Percentiles rank a stretch among this genome's conserved stretches.
These are phyloP conservation scores for Salvia rosmarinus DNA, from an alignment of 257 asterid genomes.

Conservation along the genomic window DNA sequence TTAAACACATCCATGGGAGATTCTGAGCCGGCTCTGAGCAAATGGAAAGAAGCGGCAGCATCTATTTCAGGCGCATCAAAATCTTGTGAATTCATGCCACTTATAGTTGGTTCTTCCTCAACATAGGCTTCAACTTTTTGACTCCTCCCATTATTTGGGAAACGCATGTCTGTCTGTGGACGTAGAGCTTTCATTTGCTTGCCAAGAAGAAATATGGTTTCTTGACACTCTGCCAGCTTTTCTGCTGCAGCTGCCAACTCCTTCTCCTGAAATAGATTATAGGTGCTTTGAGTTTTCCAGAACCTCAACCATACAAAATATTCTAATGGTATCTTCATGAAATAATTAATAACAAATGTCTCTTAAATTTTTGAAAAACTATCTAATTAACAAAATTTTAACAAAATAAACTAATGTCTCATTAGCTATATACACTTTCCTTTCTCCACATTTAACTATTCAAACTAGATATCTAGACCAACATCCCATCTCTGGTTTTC, in stretches of 20 bases:
- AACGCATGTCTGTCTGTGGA: conserved; percentile 60
- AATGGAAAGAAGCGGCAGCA: conserved; percentile 39
- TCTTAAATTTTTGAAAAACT: neutral
- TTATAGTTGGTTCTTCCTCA: conserved; percentile 61
- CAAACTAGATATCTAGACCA: neutral
- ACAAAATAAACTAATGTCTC: neutral
- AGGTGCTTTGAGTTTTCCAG: conserved; percentile 29
- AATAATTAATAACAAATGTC: neutral
- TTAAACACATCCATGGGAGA: conserved; percentile 55
- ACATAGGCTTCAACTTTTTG: conserved; percentile 45
- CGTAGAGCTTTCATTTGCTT: conserved; percentile 79
- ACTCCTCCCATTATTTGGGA: conserved; percentile 46
- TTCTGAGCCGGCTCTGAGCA: conserved; percentile 54
- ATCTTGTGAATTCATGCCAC: conserved; percentile 57
- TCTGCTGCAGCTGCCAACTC: conserved; percentile 87
- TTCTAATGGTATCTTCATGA: neutral
- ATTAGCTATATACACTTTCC: neutral
- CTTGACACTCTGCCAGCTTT: conserved; percentile 93
- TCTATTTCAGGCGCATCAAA: conserved; percentile 55
- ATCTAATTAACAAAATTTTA: neutral
- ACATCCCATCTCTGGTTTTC: neutral
- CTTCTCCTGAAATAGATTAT: conserved; percentile 60
- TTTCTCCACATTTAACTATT: neutral
- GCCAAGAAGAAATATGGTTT: conserved; percentile 84
- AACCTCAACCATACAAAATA: neutral